Conservation (phyloP, 225 moss, liverwort and hornwort genomes). For the Antitrichia curtipendula region DNA sequence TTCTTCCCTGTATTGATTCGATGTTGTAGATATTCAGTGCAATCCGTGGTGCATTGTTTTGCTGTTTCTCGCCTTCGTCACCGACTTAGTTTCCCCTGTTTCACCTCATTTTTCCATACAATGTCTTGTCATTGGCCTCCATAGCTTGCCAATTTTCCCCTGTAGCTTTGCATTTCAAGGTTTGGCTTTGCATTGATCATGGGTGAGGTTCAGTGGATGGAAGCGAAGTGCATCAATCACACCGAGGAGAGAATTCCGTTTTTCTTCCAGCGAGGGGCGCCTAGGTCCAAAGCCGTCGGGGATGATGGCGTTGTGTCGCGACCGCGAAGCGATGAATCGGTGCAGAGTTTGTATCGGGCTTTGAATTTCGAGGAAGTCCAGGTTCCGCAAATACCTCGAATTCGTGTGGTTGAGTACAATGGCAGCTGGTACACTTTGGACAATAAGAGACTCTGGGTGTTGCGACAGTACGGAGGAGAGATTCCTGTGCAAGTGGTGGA, state of each 20-base stretch:
- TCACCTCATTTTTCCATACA: neutral
- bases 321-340: conserved; percentile 27
- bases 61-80: neutral
- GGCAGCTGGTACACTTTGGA: conserved; percentile 42
- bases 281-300: neutral
- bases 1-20: neutral
- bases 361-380: conserved; percentile 2
- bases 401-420: conserved; percentile 27
- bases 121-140: conserved; percentile 5
- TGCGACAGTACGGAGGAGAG: conserved; percentile 19
- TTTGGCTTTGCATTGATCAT: neutral
- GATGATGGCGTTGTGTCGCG: conserved; percentile 2
- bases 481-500: conserved; percentile 38
- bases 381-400: conserved; percentile 24
- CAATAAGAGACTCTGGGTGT: conserved; percentile 41
- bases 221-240: conserved; percentile 17
- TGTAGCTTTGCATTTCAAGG: neutral
- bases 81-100: neutral
- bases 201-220: conserved; percentile 16
- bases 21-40: neutral
- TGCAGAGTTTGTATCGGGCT: conserved; percentile 12
- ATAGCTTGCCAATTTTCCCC: neutral
- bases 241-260: conserved; percentile 9
- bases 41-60: neutral
- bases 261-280: conserved; percentile 33